phyloP scores from a whole-genome alignment of 805 yeast species.

The Torulaspora indica region DNA sequence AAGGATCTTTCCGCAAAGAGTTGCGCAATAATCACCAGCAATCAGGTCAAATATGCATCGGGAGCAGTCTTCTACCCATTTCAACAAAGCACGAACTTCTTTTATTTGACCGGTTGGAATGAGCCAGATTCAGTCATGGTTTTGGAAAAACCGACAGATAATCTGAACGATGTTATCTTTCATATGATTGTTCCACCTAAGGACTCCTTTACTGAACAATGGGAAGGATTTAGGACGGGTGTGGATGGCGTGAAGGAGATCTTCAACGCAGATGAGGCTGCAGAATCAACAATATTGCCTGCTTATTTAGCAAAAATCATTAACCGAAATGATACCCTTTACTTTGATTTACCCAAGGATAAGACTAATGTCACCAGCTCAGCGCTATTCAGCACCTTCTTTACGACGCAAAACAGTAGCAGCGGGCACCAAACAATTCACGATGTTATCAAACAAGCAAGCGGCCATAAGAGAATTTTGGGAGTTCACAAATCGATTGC shows the following conservation, averaged over 20 bases:
- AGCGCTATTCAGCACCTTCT: constrained; percentile 31
- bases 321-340: constrained; percentile 47
- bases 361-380: constrained; percentile 20
- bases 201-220: constrained; percentile 70
- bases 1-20: constrained; percentile 55
- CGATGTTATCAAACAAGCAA: constrained; percentile 25
- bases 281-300: constrained; percentile 44
- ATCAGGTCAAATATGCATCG: constrained; percentile 68
- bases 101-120: constrained; percentile 84
- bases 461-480: constrained; percentile 36
- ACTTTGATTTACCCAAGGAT: constrained; percentile 45
- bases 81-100: constrained; percentile 87
- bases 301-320: constrained; percentile 46
- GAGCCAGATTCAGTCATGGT: constrained; percentile 77
- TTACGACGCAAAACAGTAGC: constrained; percentile 24
- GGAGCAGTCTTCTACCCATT: constrained; percentile 90
- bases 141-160: constrained; percentile 55
- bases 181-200: constrained; percentile 86
- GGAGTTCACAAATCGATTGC: constrained; percentile 24
- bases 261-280: constrained; percentile 81
- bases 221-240: constrained; percentile 96
- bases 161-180: constrained; percentile 51
- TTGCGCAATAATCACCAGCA: constrained; percentile 71
- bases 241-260: constrained; percentile 71
- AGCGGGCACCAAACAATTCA: constrained; percentile 31